phyloP scores from a whole-genome alignment of 2,329 filamentous ascomycete species.

The Botrytis tulipae region DNA sequence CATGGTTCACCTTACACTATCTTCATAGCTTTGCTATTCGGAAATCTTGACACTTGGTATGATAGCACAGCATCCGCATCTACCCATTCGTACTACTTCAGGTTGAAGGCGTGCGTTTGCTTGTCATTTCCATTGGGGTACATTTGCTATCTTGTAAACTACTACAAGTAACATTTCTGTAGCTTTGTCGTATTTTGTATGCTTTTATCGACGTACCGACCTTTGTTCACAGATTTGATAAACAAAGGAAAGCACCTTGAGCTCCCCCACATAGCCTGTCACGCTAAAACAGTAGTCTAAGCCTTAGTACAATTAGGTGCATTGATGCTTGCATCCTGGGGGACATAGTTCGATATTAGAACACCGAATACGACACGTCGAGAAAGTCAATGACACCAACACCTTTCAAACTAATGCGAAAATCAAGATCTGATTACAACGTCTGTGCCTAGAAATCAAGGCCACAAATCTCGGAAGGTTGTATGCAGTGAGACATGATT shows the following conservation, averaged over 20 bases:
- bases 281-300: conserved; percentile 1
- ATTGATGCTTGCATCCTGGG: background rate
- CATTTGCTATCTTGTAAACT: conserved; percentile 11
- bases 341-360: background rate
- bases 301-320: background rate
- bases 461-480: background rate
- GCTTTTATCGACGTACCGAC: background rate
- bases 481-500: background rate
- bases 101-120: background rate
- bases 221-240: background rate
- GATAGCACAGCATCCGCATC: conserved; percentile 11
- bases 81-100: conserved; percentile 11
- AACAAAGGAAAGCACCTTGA: conserved; percentile 1
- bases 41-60: conserved; percentile 16
- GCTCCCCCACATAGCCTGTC: conserved; percentile 5
- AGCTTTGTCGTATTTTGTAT: background rate
- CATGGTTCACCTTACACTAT: background rate
- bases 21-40: background rate
- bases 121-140: conserved; percentile 6
- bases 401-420: conserved; percentile 6
- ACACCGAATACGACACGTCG: conserved; percentile 7
- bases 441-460: background rate
- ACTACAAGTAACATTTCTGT: background rate
- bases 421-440: conserved; percentile 9
- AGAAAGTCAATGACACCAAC: conserved; percentile 7